Percentiles rank a stretch among this genome's conserved stretches.
These are phyloP conservation scores for Phytopythium cucurbitacearum DNA, from an alignment of 352 stramenopile species.

Conservation along the genomic window DNA sequence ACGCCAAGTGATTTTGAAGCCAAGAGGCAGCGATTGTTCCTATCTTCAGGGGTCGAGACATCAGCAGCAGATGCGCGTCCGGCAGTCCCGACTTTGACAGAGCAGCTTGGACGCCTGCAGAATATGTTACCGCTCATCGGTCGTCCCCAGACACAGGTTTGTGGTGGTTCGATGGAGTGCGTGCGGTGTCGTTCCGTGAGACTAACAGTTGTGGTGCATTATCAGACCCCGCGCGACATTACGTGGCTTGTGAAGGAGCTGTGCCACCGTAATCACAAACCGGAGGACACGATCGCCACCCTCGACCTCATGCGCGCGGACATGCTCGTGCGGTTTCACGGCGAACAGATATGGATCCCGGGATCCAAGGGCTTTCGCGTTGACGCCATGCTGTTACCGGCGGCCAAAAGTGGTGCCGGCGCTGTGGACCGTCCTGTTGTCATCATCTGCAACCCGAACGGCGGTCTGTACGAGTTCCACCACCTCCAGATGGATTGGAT, in stretches of 20 bases:
- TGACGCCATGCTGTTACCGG: slow-evolving; percentile 77
- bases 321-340: slow-evolving; percentile 68
- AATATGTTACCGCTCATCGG: slow-evolving; percentile 31
- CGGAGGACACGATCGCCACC: slow-evolving; percentile 62
- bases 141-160: slow-evolving; percentile 27
- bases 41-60: slow-evolving; percentile 1
- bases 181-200: not conserved
- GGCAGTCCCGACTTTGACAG: not conserved
- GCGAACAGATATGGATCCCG: slow-evolving; percentile 78
- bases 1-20: slow-evolving; percentile 51
- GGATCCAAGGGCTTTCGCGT: slow-evolving; percentile 56
- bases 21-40: slow-evolving; percentile 45
- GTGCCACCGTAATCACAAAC: slow-evolving; percentile 23
- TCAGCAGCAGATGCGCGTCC: not conserved
- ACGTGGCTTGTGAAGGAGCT: slow-evolving; percentile 58
- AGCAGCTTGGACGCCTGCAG: slow-evolving; percentile 25
- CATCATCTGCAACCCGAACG: slow-evolving; percentile 84
- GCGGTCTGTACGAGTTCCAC: slow-evolving; percentile 83
- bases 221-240: slow-evolving; percentile 26
- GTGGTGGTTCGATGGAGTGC: not conserved
- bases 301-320: slow-evolving; percentile 82
- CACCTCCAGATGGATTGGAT: slow-evolving; percentile 89
- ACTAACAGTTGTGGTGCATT: slow-evolving; percentile 3
- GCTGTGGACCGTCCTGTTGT: slow-evolving; percentile 39
- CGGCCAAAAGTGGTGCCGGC: slow-evolving; percentile 24